Evolutionary conservation across 2,329 filamentous ascomycete genomes (phyloP).

Genomic region (Harringtonia aguacate): DNA sequence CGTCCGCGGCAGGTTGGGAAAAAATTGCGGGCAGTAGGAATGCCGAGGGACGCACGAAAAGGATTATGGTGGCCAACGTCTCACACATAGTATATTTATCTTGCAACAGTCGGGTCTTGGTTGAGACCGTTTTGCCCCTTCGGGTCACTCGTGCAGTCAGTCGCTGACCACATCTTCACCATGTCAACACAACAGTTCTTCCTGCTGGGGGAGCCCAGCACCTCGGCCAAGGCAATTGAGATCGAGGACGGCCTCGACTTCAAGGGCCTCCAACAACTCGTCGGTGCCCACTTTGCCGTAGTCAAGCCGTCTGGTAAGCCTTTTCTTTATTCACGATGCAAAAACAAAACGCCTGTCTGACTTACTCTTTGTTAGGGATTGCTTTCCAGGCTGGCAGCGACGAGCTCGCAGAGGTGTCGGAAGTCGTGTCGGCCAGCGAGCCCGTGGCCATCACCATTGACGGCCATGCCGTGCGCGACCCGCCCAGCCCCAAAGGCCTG

Average conservation of each 20-base stretch:
- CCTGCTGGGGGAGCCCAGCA: constrained; percentile 28
- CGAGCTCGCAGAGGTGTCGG: constrained; percentile 2
- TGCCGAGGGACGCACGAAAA: too few relatives aligned
- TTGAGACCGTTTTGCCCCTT: not conserved
- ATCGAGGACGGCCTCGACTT: constrained; percentile 22
- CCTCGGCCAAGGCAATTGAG: constrained; percentile 25
- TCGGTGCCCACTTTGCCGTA: constrained; percentile 31
- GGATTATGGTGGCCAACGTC: too few relatives aligned
- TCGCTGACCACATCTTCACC: too few relatives aligned
- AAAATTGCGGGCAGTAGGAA: too few relatives aligned
- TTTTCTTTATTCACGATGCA: not conserved
- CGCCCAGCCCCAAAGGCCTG: constrained; percentile 37
- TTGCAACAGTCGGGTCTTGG: too few relatives aligned
- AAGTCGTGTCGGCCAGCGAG: constrained; percentile 14
- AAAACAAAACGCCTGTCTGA: too few relatives aligned
- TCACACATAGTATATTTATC: too few relatives aligned
- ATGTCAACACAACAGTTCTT: constrained; percentile 30
- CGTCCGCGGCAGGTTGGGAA: too few relatives aligned
- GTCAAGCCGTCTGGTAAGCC: constrained; percentile 27
- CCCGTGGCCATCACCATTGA: constrained; percentile 35
- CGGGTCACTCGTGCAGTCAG: too few relatives aligned
- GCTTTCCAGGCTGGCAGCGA: not conserved
- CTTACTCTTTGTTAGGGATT: not conserved
- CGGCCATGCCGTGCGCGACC: constrained; percentile 33
- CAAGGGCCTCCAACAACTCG: constrained; percentile 25